A percentile compares a stretch with the other conserved stretches of the same genome.
Conservation (phyloP, 202 grass and related monocot genomes). For the Schoenoplectus triqueter region DNA sequence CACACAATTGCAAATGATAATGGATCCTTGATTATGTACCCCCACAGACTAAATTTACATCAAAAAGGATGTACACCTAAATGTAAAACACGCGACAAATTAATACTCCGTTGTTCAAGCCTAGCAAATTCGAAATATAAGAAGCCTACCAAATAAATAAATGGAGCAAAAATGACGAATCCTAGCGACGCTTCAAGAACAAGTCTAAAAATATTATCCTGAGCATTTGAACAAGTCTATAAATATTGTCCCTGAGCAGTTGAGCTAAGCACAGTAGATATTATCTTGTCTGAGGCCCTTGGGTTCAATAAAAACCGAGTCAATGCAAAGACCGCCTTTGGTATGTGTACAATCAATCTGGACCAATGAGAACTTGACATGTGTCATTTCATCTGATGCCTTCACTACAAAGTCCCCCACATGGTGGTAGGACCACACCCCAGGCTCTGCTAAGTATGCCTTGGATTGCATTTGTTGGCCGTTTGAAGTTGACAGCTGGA, state of each 20-base stretch:
- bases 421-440: constrained; percentile 76
- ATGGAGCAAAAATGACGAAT: constrained; percentile 8
- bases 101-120: constrained; percentile 5
- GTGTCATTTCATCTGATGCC: constrained; percentile 43
- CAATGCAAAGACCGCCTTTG: constrained; percentile 86
- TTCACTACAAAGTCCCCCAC: constrained; percentile 80
- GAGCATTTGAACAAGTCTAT: background rate
- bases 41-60: background rate
- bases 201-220: background rate
- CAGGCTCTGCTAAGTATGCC: constrained; percentile 72
- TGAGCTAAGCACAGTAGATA: constrained; percentile 24
- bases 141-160: background rate
- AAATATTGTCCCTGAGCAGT: background rate
- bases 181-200: constrained; percentile 3
- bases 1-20: background rate
- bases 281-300: constrained; percentile 49
- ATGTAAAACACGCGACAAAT: background rate
- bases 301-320: constrained; percentile 74
- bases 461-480: constrained; percentile 82
- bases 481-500: constrained; percentile 79
- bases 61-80: background rate
- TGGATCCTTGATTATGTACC: background rate
- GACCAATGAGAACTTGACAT: constrained; percentile 69
- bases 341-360: constrained; percentile 98
- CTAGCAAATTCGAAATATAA: background rate